Evolutionary conservation across 2,329 filamentous ascomycete genomes (phyloP).

Genomic region (Aspergillus caelatus): DNA sequence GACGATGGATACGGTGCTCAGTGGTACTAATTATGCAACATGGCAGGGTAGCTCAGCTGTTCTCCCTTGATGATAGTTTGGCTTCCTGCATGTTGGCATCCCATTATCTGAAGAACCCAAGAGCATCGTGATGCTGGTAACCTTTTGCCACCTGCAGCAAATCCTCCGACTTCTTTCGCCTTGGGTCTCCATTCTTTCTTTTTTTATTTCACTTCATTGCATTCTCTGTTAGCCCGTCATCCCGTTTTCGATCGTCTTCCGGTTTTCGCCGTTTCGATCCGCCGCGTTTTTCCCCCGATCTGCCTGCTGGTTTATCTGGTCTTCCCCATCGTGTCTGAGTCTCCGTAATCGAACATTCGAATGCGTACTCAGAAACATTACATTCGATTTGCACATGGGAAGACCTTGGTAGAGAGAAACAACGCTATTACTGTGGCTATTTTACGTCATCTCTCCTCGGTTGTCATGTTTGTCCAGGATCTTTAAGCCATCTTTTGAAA

Average conservation of each 20-base stretch:
- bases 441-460: constrained; percentile 31
- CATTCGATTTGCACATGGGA: constrained; percentile 19
- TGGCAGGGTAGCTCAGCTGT: constrained; percentile 32
- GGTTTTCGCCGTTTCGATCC: constrained; percentile 37
- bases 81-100: constrained; percentile 32
- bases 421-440: constrained; percentile 40
- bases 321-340: constrained; percentile 11
- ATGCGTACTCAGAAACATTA: constrained; percentile 11
- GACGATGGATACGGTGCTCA: constrained; percentile 55
- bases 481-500: constrained; percentile 17
- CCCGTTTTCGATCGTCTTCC: constrained; percentile 38
- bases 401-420: constrained; percentile 25
- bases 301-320: constrained; percentile 17
- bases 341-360: constrained; percentile 11
- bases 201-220: constrained; percentile 35
- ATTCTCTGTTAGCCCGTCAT: constrained; percentile 40
- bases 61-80: constrained; percentile 20
- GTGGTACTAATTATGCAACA: constrained; percentile 48
- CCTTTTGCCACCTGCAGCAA: constrained; percentile 33
- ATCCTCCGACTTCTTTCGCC: constrained; percentile 37
- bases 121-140: constrained; percentile 30
- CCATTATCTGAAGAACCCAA: constrained; percentile 33
- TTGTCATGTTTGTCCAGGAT: constrained; percentile 16
- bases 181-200: constrained; percentile 31
- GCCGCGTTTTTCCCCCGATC: constrained; percentile 26